Conservation (phyloP, 2,329 filamentous ascomycete genomes). For the Mycosphaerelloides madeirae region DNA sequence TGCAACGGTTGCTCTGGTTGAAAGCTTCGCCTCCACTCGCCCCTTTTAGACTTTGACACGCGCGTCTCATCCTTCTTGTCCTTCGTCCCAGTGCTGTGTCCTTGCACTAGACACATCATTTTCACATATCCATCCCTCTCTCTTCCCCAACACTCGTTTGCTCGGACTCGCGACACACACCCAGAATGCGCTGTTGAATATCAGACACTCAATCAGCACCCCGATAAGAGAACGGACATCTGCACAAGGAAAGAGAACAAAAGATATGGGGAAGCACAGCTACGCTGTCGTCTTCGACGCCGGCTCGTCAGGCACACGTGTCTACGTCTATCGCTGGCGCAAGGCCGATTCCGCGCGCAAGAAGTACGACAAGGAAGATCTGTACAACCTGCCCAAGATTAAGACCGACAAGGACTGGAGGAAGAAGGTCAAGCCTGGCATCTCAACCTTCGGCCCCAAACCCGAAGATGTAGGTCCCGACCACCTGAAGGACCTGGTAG, state of each 20-base stretch:
- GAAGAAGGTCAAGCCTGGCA: constrained; percentile 86
- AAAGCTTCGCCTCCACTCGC: no score
- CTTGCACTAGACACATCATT: no score
- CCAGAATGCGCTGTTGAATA: not conserved
- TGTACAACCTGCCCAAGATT: constrained; percentile 70
- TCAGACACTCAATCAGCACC: not conserved
- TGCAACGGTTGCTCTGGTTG: no score
- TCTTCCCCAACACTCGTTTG: not conserved
- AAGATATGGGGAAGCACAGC: constrained; percentile 34
- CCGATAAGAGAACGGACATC: not conserved
- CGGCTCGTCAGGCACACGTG: constrained; percentile 90
- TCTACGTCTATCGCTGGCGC: constrained; percentile 93
- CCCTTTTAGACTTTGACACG: no score
- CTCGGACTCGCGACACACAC: no score
- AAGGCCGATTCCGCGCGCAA: constrained; percentile 65
- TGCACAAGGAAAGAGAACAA: not conserved
- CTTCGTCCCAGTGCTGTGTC: no score
- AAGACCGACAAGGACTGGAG: constrained; percentile 82
- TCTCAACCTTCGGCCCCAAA: constrained; percentile 81
- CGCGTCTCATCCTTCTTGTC: no score
- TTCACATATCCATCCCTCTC: not conserved
- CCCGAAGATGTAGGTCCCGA: constrained; percentile 73
- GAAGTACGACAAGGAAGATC: constrained; percentile 54
- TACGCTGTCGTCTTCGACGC: constrained; percentile 97
- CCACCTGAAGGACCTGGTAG: constrained; percentile 72